Percentiles rank a stretch among this genome's conserved stretches.
Evolutionary conservation across 371 early-diverging fungal genomes (phyloP).

Genomic region (Rhizopus delemar): DNA sequence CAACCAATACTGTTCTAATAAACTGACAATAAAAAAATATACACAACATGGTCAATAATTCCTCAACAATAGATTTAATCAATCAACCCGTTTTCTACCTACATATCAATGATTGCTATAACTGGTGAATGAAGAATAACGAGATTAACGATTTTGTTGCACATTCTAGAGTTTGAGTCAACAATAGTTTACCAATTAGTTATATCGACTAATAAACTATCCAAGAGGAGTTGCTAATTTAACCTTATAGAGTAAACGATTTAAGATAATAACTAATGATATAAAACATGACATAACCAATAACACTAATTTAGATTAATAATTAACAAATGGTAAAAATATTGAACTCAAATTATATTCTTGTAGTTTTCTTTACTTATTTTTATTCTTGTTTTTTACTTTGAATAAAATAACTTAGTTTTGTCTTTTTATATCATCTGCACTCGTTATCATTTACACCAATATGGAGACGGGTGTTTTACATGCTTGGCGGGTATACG

Average conservation of each 20-base stretch:
- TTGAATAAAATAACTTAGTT: neutral
- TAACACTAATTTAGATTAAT: no score
- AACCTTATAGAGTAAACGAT: no score
- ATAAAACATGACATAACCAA: no score
- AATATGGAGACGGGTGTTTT: conserved; percentile 5
- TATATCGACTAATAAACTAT: no score
- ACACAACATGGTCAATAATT: conserved; percentile 1
- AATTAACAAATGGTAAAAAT: neutral
- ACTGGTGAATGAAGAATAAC: neutral
- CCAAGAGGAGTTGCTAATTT: no score
- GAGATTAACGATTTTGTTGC: no score
- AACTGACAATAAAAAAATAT: conserved; percentile 1
- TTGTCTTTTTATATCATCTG: neutral
- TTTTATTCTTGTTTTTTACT: conserved; percentile 1
- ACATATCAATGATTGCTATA: neutral
- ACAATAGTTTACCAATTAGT: no score
- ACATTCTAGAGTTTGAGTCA: no score
- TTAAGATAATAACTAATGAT: no score
- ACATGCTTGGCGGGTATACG: conserved; percentile 10
- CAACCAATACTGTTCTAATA: conserved; percentile 1
- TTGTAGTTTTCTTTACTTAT: neutral
- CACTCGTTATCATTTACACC: neutral
- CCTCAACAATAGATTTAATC: neutral
- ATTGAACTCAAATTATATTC: neutral
- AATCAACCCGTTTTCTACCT: no score